Conservation (phyloP, 2,329 filamentous ascomycete species). For the Fonsecaea monophora region DNA sequence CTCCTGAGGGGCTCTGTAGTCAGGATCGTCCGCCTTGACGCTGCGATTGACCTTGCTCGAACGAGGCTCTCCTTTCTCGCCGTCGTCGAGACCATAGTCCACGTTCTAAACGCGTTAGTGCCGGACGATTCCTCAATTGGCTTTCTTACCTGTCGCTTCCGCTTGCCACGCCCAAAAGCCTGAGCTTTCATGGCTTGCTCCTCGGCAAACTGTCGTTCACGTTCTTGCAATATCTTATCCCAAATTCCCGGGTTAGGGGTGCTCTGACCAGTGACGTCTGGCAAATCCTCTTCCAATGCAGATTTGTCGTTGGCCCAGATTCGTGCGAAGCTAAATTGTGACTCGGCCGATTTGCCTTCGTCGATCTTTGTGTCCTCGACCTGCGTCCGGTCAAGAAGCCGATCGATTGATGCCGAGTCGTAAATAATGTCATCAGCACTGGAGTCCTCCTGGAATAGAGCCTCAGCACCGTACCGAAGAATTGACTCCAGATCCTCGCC, state of each 20-base stretch:
- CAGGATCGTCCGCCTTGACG: conserved; percentile 38
- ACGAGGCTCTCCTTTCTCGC: conserved; percentile 14
- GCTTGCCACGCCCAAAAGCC: conserved; percentile 83
- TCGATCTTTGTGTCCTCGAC: conserved; percentile 73
- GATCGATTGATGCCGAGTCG: conserved; percentile 81
- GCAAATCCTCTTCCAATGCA: conserved; percentile 68
- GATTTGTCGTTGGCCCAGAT: conserved; percentile 88
- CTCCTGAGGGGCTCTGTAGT: conserved; percentile 56
- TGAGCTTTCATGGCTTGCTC: conserved; percentile 73
- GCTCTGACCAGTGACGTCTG: conserved; percentile 60
- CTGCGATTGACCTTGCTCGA: conserved; percentile 12
- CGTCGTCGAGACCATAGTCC: conserved; percentile 36
- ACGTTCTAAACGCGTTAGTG: conserved; percentile 33
- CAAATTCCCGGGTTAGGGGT: conserved; percentile 68
- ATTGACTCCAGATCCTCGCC: conserved; percentile 85
- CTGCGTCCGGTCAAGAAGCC: conserved; percentile 83
- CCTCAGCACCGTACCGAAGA: conserved; percentile 82
- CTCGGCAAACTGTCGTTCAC: conserved; percentile 77
- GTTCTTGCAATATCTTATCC: conserved; percentile 86
- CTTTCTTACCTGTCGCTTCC: conserved; percentile 65
- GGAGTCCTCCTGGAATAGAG: conserved; percentile 79
- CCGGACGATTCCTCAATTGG: neutral
- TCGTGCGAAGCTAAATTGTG: conserved; percentile 85
- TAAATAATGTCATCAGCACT: conserved; percentile 77
- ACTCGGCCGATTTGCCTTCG: conserved; percentile 72